Base-by-base conservation (phyloP, 345 rosid species). In the Gossypium sturtianum region DNA sequence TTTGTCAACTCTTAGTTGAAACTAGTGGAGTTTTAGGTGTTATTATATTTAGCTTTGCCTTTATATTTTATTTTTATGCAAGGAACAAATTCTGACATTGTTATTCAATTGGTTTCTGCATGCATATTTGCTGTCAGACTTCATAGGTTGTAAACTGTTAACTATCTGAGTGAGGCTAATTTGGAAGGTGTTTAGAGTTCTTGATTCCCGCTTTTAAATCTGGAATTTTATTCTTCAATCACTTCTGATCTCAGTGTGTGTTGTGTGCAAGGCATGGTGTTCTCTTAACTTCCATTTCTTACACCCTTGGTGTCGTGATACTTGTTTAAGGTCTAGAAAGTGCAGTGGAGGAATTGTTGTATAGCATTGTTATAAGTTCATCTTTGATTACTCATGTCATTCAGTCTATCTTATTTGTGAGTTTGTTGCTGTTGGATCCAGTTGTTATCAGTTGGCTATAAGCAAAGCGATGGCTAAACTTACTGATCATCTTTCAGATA, bases 401-500 rank as follows among this genome's bases (percentile, higher is more conserved):
- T 51, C 49, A 8, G 44, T 9, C 60, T 56, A 48, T 29, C 51
- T 17, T 7, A 57, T 9, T 48, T 73, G 22, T 41, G 7, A 20
- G 47, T 74, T 27, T 64, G 12, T 29, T 62, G 4, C 52, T 52
- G 48, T 74, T 61, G 41, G 43, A 34, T 60, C n/a, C 4, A 6
- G 17, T 38, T 9, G 0, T 34, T 44, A 70, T 64, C 12, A 12
- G 23, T 20, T 56, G 22, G 34, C 59, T 51, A 10, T 45, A 25
- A 47, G 13, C 0, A 4, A 34, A 23, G 1, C 16, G 49, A 69
- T 53, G 51, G 27, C 44, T 58, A 65, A 29, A 19, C 2, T 44
- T 12, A 4, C 47, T 12, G 52, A 9, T 19, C 27, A 52, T 56
- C 38, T 61, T 78, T 80, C 87, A 83, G 89, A 81, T 83, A 66